phyloP scores from a whole-genome alignment of 768 basidiomycete genomes.

The Kwoniella heveanensis region DNA sequence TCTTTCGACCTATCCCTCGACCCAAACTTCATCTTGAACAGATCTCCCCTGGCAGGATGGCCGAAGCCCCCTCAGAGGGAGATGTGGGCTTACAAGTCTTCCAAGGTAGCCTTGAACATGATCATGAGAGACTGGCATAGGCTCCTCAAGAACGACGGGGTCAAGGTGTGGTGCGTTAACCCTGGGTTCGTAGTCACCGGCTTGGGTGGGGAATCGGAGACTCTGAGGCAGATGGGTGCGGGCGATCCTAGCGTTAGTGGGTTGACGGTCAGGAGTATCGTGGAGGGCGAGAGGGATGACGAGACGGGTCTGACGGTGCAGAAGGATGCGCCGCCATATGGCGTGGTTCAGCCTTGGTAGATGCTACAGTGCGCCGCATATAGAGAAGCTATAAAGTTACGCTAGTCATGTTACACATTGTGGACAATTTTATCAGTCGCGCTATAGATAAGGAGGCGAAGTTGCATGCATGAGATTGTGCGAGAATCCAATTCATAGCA shows the following conservation, averaged over 20 bases:
- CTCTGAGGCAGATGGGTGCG: neutral
- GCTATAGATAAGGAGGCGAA: too few species aligned
- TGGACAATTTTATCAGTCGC: too few species aligned
- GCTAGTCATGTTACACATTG: too few species aligned
- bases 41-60: slow-evolving; percentile 15
- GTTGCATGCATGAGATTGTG: too few species aligned
- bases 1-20: slow-evolving; percentile 12
- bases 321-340: slow-evolving; percentile 2
- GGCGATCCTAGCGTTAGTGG: slow-evolving; percentile 9
- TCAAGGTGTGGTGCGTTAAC: slow-evolving; percentile 20
- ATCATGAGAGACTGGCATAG: slow-evolving; percentile 14
- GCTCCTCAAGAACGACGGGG: slow-evolving; percentile 5
- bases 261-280: slow-evolving; percentile 15
- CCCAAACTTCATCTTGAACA: slow-evolving; percentile 4
- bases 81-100: slow-evolving; percentile 12
- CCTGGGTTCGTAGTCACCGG: slow-evolving; percentile 28
- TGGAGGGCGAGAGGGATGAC: slow-evolving; percentile 31
- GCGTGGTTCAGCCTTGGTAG: neutral
- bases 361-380: too few species aligned
- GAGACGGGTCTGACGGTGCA: slow-evolving; percentile 22
- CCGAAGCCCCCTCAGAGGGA: slow-evolving; percentile 12
- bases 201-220: slow-evolving; percentile 20
- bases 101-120: slow-evolving; percentile 16
- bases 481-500: too few species aligned
- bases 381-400: too few species aligned